These are phyloP conservation scores for Amaranthus tricolor DNA, from an alignment of 179 eudicot species.

Conservation along the genomic window DNA sequence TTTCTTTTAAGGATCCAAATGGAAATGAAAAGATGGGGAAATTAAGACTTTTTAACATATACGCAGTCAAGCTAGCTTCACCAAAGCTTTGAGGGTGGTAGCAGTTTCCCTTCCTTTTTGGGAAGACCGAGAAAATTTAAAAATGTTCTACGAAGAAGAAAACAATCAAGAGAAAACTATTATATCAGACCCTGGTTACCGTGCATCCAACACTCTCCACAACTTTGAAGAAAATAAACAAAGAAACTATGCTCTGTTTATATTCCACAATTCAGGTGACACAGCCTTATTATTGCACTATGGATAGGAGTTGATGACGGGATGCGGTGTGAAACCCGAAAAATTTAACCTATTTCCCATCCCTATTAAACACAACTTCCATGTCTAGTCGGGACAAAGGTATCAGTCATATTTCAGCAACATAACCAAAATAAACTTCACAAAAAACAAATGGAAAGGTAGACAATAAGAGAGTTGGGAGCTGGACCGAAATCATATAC, in stretches of 20 bases:
- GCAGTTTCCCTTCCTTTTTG: background rate
- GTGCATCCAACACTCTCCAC: background rate
- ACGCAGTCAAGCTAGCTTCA: conserved; percentile 1
- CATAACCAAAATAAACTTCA: background rate
- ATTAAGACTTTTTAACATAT: background rate
- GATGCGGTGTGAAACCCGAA: too few species aligned
- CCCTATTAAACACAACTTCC: conserved; percentile 1
- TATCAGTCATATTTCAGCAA: conserved; percentile 2
- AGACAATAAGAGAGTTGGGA: background rate
- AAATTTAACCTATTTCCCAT: too few species aligned
- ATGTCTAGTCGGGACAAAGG: background rate
- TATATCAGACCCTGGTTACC: background rate
- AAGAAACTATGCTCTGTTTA: background rate
- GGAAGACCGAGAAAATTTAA: background rate
- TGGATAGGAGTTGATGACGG: too few species aligned
- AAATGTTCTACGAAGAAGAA: conserved; percentile 4
- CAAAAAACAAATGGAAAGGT: background rate
- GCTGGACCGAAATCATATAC: conserved; percentile 30
- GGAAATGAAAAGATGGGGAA: background rate
- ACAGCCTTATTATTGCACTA: too few species aligned
- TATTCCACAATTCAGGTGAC: too few species aligned
- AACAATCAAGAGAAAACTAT: background rate
- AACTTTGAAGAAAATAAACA: background rate
- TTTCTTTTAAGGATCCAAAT: conserved; percentile 9
- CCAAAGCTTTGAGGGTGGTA: conserved; percentile 1